Evolutionary conservation across 2,329 filamentous ascomycete genomes (phyloP), one percentile per base, ranked within the genome.

Genomic region (Epichloe festucae): DNA sequence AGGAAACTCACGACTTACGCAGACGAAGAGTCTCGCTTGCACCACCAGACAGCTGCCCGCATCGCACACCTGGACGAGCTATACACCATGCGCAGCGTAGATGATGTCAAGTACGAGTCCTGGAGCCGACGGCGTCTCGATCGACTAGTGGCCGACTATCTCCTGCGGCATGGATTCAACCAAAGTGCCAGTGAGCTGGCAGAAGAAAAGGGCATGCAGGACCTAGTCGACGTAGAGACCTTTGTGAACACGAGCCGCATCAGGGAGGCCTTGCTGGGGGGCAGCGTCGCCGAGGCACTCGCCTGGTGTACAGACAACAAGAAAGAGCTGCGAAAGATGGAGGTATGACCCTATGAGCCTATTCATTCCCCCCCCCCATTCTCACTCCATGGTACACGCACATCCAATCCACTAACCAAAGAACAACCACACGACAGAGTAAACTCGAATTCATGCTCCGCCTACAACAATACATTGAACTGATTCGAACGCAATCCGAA

Each of bases 251-350:
- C 90, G 72, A 84, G 84, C 55, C 78, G 77, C 53, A 89, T 97
- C 57, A 82, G 88, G 53, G 76, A 83, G 59, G 86, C 84, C 55
- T 70, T 98, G 54, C 71, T 79, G 43, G 75, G 76, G 76, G 82
- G 84, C 35, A 87, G 82, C 58, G 85, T 91, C 4, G 75, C 76
- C 38, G 87, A 94, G 60, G 90, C 89, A 21, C 68, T 98, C 51
- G 79, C 81, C 12, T 98, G 93, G 93, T 96, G 93, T 65, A 80
- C 76, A 15, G 91, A 97, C 62, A 95, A 96, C 67, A 93, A 94
- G 68, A 90, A 91, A 61, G 86, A 90, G 56, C 71, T 98, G 54
- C 87, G 89, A 63, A 95, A 93, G 74, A 85, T 87, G 68, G 84
- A 87, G 66, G 86, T 87, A 66, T 55, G 79, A n/a, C 12, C 36